Conservation (phyloP, 2,329 filamentous ascomycete species). For the Penicillium vulpinum region DNA sequence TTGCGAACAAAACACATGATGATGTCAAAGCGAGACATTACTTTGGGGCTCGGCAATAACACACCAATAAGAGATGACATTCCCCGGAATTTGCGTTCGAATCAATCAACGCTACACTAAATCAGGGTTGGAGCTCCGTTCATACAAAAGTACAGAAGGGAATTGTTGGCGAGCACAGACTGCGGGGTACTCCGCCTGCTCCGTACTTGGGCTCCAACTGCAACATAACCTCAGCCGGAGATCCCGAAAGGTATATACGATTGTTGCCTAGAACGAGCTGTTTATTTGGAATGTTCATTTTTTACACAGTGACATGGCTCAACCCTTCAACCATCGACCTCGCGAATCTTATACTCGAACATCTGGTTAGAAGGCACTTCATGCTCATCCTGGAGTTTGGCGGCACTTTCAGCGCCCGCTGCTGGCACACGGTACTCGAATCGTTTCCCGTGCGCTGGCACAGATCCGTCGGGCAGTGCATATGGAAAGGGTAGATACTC, state of each 20-base stretch:
- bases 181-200: not conserved
- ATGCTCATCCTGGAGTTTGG: conserved; percentile 54
- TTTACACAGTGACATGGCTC: not conserved
- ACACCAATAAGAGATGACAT: not conserved
- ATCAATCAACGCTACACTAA: not conserved
- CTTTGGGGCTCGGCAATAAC: not conserved
- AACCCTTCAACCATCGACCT: conserved; percentile 23
- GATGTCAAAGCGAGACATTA: not conserved
- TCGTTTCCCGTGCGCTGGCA: conserved; percentile 41
- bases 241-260: too few species aligned
- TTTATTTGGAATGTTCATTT: not conserved
- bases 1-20: not conserved
- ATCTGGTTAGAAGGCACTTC: conserved; percentile 57
- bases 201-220: not conserved
- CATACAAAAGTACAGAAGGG: not conserved
- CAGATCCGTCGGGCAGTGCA: conserved; percentile 44
- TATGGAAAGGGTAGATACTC: conserved; percentile 67
- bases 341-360: conserved; percentile 45
- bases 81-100: not conserved
- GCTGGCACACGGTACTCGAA: conserved; percentile 64
- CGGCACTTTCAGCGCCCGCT: conserved; percentile 55
- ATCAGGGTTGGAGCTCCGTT: not conserved
- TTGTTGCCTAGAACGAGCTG: not conserved
- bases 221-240: not conserved
- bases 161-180: not conserved